These are phyloP conservation scores for Rhizoctonia solani DNA, from an alignment of 1,284 basidiomycete species.

Conservation along the genomic window DNA sequence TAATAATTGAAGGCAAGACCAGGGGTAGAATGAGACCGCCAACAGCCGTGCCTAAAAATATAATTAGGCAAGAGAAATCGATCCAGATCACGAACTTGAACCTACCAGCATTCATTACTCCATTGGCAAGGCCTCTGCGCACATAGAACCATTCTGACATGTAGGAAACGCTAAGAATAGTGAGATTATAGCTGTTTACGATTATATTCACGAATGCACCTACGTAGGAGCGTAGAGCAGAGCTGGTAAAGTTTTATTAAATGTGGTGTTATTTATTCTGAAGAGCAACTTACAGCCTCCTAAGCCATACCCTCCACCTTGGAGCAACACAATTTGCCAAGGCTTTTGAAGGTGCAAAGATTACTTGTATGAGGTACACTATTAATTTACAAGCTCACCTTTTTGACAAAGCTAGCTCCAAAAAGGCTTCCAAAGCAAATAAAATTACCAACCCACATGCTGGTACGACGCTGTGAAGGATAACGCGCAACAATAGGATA, in stretches of 20 bases:
- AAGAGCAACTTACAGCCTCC: constrained; percentile 45
- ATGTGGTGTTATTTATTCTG: not conserved
- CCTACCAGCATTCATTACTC: constrained; percentile 50
- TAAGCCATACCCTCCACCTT: constrained; percentile 50
- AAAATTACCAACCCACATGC: constrained; percentile 45
- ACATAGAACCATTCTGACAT: constrained; percentile 53
- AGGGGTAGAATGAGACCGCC: constrained; percentile 50
- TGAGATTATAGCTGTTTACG: not conserved
- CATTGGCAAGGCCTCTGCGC: constrained; percentile 50
- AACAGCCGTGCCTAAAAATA: constrained; percentile 44
- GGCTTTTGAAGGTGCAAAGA: constrained; percentile 41
- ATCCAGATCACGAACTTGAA: not conserved
- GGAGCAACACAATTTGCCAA: constrained; percentile 46
- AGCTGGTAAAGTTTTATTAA: constrained; percentile 40
- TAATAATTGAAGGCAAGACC: constrained; percentile 40
- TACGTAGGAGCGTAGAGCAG: constrained; percentile 46
- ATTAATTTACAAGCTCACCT: constrained; percentile 39
- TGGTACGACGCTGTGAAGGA: constrained; percentile 43
- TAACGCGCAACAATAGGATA: constrained; percentile 44
- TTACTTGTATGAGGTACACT: constrained; percentile 28
- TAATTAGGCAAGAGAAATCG: not conserved
- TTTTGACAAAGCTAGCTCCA: constrained; percentile 47
- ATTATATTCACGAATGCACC: not conserved
- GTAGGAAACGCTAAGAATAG: constrained; percentile 43
- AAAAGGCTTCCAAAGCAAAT: constrained; percentile 46